Evolutionary conservation across 1,139 yeast species (phyloP), one percentile per base, ranked within the genome.

Genomic region (Zygoascus sp.): DNA sequence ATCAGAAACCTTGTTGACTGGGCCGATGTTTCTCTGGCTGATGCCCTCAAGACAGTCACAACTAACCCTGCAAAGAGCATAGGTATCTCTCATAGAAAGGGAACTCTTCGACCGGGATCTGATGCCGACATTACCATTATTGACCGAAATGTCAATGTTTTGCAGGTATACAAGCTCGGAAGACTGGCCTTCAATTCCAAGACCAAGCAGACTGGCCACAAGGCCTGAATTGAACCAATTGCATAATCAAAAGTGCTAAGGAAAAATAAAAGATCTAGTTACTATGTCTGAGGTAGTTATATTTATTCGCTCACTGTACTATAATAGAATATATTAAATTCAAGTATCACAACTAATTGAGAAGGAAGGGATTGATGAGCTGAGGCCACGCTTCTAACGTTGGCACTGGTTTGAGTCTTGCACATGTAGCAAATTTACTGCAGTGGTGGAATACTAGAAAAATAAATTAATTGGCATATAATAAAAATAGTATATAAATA

Each of bases 81-180:
- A 40, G 75, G 77, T 11, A 57, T 75, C 5, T 61, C 70, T 39
- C 62, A 68, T 40, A 59, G 65, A 44, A 76, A 77, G 58, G 84
- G 85, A 1, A 77, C 71, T 60, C 70, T 79, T 55, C 66, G 68
- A 44, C 66, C 63, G 3, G 82, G 82, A 2, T 76, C 81, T 57
- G 81, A 77, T 58, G 83, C 84, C 10, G 84, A 79, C 56, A 67
- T 79, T 53, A 77, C 77, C 16, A 73, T 79, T 5, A 58, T 79
- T 52, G 73, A 74, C 55, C 53, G 62, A 7, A 53, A 63, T 3
- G 83, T 81, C 13, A 66, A 67, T 52, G 74, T 79, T 46, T 67
- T 72, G 57, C 64, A 64, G 45, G 79, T 79, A 15, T 79, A 68
- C 65, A 79, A 79, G 62, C 67, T 78, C 44, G 81, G 81, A 21